Evolutionary conservation across 2,329 filamentous ascomycete genomes (phyloP).

Genomic region (Aspergillaceae sp.): DNA sequence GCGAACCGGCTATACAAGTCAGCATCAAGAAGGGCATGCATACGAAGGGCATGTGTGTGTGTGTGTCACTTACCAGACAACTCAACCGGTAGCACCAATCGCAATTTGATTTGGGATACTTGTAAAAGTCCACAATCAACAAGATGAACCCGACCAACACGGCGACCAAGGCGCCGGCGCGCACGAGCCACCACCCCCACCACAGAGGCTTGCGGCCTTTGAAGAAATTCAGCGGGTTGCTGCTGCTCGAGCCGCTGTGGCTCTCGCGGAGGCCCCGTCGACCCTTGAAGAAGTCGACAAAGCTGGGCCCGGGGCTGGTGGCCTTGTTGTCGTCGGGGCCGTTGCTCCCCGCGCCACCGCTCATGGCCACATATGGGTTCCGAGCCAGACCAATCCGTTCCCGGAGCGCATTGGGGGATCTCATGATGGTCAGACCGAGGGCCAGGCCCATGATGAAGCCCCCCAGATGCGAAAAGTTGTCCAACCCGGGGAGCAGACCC

Average conservation of each 20-base stretch:
- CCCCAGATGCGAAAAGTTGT: slow-evolving; percentile 97
- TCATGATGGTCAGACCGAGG: slow-evolving; percentile 76
- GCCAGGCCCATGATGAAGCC: slow-evolving; percentile 88
- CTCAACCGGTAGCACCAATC: slow-evolving; percentile 92
- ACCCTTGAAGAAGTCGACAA: slow-evolving; percentile 37
- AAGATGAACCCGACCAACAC: slow-evolving; percentile 79
- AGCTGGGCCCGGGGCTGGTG: slow-evolving; percentile 52
- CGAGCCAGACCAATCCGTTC: slow-evolving; percentile 61
- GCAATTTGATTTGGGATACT: slow-evolving; percentile 60
- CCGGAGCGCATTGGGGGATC: slow-evolving; percentile 74
- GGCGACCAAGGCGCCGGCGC: slow-evolving; percentile 67
- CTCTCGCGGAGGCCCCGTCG: slow-evolving; percentile 49
- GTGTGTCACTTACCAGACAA: slow-evolving; percentile 64
- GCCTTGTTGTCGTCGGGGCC: slow-evolving; percentile 35
- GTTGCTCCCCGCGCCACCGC: slow-evolving; percentile 34
- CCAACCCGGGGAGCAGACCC: slow-evolving; percentile 80
- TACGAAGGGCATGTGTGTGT: not conserved
- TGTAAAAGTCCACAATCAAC: slow-evolving; percentile 85
- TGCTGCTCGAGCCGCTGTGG: slow-evolving; percentile 3
- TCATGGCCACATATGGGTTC: slow-evolving; percentile 63
- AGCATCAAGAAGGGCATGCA: slow-evolving; percentile 3
- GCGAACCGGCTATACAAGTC: slow-evolving; percentile 32
- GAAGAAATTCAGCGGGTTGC: slow-evolving; percentile 59
- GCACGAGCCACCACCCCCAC: slow-evolving; percentile 95
- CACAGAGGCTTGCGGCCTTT: slow-evolving; percentile 85